Conservation (phyloP, 495 filamentous ascomycete genomes). For the Cryomyces minteri region DNA sequence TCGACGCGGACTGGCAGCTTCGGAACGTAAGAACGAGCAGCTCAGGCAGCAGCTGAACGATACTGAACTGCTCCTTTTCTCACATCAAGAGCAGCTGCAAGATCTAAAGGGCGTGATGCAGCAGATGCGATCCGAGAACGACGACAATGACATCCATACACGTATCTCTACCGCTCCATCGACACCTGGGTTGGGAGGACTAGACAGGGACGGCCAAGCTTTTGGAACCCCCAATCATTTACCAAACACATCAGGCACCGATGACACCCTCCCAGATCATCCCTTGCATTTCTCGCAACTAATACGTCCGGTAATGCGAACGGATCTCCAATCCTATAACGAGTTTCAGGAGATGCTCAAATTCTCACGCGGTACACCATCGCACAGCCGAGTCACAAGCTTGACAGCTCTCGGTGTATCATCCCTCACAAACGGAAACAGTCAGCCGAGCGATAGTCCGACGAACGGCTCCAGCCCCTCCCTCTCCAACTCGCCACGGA, state of each 20-base stretch:
- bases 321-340: conserved; percentile 59
- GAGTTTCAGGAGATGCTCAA: conserved; percentile 70
- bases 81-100: conserved; percentile 81
- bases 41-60: conserved; percentile 61
- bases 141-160: conserved; percentile 42
- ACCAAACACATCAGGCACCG: conserved; percentile 26
- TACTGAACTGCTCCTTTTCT: conserved; percentile 67
- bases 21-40: conserved; percentile 60
- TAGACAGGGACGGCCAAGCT: conserved; percentile 22
- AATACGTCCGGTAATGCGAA: conserved; percentile 63
- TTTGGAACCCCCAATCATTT: conserved; percentile 27
- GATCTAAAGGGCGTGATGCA: conserved; percentile 88
- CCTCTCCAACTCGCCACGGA: neutral
- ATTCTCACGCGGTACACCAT: conserved; percentile 41
- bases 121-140: conserved; percentile 55
- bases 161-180: conserved; percentile 43
- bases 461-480: conserved; percentile 18
- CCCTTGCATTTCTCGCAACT: conserved; percentile 74
- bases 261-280: conserved; percentile 53
- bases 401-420: conserved; percentile 5
- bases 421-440: neutral
- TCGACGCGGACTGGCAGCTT: conserved; percentile 45
- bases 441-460: conserved; percentile 12
- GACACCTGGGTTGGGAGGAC: conserved; percentile 35
- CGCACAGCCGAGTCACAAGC: conserved; percentile 43